These are phyloP conservation scores for Candida lessepsii DNA, from an alignment of 805 yeast genomes.

Conservation along the genomic window DNA sequence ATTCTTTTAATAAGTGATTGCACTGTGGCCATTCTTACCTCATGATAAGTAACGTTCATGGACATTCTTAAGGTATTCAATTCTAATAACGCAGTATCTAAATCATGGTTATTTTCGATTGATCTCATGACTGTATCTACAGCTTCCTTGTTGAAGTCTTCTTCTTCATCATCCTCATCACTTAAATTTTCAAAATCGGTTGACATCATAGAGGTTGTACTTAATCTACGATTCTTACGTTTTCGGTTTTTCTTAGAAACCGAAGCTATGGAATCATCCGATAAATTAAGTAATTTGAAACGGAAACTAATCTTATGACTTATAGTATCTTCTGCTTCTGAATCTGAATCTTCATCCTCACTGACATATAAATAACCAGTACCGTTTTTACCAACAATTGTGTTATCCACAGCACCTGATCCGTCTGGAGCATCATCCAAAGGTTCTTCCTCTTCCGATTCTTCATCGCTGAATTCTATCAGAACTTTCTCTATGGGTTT, in stretches of 20 bases:
- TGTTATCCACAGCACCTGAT: constrained; percentile 36
- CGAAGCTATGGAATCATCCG: constrained; percentile 61
- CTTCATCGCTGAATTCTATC: constrained; percentile 25
- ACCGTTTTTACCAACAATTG: constrained; percentile 50
- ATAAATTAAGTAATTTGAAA: constrained; percentile 40
- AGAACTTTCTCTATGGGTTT: constrained; percentile 35
- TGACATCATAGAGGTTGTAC: constrained; percentile 36
- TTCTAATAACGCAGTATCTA: constrained; percentile 90
- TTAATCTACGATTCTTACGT: constrained; percentile 32
- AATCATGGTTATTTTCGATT: constrained; percentile 84
- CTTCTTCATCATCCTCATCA: constrained; percentile 52
- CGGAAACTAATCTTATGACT: constrained; percentile 7
- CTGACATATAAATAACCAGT: constrained; percentile 47
- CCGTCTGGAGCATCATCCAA: neutral
- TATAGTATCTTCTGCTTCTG: constrained; percentile 12
- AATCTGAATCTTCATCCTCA: constrained; percentile 35
- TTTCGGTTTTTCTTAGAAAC: constrained; percentile 40
- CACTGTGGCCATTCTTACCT: constrained; percentile 80
- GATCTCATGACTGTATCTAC: constrained; percentile 90
- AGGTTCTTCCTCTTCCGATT: constrained; percentile 17
- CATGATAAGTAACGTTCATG: constrained; percentile 92
- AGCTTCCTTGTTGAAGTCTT: constrained; percentile 87
- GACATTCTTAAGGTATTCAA: constrained; percentile 95
- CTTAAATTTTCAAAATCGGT: constrained; percentile 45
- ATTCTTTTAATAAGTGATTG: constrained; percentile 69